phyloP scores from a whole-genome alignment of 768 basidiomycete species.

The Leucosporidium scottii region DNA sequence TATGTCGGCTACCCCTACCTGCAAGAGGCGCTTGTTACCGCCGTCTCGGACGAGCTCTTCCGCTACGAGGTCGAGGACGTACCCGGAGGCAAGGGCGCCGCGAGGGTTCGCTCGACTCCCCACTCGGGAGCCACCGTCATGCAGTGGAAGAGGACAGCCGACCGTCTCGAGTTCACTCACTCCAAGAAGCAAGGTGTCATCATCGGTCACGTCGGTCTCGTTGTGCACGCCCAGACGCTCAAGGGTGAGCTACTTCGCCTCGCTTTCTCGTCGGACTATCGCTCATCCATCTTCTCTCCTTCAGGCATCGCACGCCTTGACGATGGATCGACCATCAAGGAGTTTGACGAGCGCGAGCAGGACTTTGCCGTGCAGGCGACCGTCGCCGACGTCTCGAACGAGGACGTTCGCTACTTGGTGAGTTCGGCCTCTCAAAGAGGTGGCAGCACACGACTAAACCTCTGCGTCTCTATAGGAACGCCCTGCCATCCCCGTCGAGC shows the following conservation, averaged over 20 bases:
- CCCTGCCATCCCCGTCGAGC: conserved; percentile 67
- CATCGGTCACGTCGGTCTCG: conserved; percentile 67
- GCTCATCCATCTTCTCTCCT: not conserved
- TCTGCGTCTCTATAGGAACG: conserved; percentile 57
- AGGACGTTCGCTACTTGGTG: conserved; percentile 62
- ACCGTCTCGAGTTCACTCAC: conserved; percentile 71
- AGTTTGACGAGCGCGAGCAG: conserved; percentile 84
- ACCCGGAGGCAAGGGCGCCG: conserved; percentile 1
- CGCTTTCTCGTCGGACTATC: conserved; percentile 1
- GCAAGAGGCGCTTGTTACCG: conserved; percentile 79
- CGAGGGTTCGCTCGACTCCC: not conserved
- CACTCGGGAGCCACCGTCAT: conserved; percentile 47
- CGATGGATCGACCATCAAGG: conserved; percentile 84
- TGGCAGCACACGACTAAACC: not conserved
- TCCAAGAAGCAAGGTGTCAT: conserved; percentile 85
- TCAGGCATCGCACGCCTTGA: conserved; percentile 83
- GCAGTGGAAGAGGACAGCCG: conserved; percentile 73
- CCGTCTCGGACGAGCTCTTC: conserved; percentile 78
- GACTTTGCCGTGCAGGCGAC: conserved; percentile 84
- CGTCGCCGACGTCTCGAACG: conserved; percentile 68
- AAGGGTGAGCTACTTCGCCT: conserved; percentile 56
- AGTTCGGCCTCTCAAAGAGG: conserved; percentile 12
- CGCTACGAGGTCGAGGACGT: conserved; percentile 57
- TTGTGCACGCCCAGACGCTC: conserved; percentile 81
- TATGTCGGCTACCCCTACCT: conserved; percentile 92